Conservation (phyloP, 371 early-diverging fungal genomes). For the Syncephalis plumigaleata region DNA sequence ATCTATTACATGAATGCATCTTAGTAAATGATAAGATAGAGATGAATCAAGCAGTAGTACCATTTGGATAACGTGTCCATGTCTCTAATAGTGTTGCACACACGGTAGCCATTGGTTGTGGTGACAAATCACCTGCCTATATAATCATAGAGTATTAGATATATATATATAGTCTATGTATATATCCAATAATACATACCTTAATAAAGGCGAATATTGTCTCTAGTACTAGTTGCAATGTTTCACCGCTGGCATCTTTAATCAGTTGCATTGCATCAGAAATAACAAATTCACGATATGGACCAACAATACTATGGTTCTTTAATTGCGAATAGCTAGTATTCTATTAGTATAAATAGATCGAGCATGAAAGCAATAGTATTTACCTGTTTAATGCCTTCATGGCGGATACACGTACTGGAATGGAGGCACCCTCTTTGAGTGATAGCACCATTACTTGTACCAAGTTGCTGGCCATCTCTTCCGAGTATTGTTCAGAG, state of each 20-base stretch:
- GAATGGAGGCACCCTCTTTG: slow-evolving; percentile 30
- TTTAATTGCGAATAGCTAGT: no score
- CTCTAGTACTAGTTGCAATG: slow-evolving; percentile 62
- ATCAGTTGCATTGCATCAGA: slow-evolving; percentile 25
- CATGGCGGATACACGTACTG: slow-evolving; percentile 62
- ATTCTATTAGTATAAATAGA: no score
- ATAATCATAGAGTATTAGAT: no score
- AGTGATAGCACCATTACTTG: slow-evolving; percentile 52
- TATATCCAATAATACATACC: slow-evolving; percentile 10
- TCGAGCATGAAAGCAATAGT: no score
- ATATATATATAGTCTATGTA: neutral
- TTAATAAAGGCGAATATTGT: slow-evolving; percentile 51
- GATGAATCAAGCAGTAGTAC: no score
- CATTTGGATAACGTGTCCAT: no score
- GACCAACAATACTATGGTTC: no score
- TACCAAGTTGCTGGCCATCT: slow-evolving; percentile 47
- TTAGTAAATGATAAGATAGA: no score
- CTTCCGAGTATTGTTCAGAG: slow-evolving; percentile 46
- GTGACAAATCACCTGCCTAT: neutral
- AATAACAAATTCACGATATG: no score
- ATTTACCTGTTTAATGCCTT: slow-evolving; percentile 27
- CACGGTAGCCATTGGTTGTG: no score
- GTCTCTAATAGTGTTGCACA: no score
- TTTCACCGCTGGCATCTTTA: slow-evolving; percentile 49
- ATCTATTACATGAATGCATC: no score